Evolutionary conservation across 805 yeast genomes (phyloP), one percentile per base, ranked within the genome.

Genomic region (Clavispora phyllophila): DNA sequence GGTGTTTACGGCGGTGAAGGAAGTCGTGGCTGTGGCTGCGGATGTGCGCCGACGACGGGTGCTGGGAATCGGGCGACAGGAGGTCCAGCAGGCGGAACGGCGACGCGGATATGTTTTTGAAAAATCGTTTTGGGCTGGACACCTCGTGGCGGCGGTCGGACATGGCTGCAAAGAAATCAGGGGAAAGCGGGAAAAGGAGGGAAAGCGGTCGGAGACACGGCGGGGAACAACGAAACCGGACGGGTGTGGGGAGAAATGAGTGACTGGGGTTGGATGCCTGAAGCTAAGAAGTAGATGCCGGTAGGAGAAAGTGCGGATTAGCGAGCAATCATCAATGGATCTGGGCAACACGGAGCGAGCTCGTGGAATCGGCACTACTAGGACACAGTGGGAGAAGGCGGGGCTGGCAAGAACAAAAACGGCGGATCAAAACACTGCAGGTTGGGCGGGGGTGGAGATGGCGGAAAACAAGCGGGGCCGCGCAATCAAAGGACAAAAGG

Each of bases 91-190:
- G 42, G 12, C 51, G 44, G 40, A 51, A 51, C 8, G 56, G 56
- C 28, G 56, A 51, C 40, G 41, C 35, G 22, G 46, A 40, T 37
- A 51, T 44, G 9, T 43, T 48, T 4, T 48, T 42, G 36, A 51
- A 50, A 37, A 51, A 51, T 40, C 43, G 47, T 40, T 45, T 46
- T 28, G 56, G 56, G 38, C 56, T 51, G n/a, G 45, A 27, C n/a
- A 42, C 14, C 2, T 41, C 41, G 12, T 37, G 24, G 28, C 24
- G 20, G 32, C 33, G 33, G 20, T 29, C 33, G 13, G 33, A 29
- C 33, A 29, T 29, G 20, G 33, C 33, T 13, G 31, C 17, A 13
- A n/a, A n/a, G n/a, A n/a, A 27, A 7, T n/a, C 5, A 14, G 31
- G 17, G 17, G 31, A 25, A 9, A 14, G 31, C 17, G 9, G 15